Evolutionary conservation across 345 rosid species (phyloP), one percentile per base, ranked within the genome.

Genomic region (Corchorus capsularis): DNA sequence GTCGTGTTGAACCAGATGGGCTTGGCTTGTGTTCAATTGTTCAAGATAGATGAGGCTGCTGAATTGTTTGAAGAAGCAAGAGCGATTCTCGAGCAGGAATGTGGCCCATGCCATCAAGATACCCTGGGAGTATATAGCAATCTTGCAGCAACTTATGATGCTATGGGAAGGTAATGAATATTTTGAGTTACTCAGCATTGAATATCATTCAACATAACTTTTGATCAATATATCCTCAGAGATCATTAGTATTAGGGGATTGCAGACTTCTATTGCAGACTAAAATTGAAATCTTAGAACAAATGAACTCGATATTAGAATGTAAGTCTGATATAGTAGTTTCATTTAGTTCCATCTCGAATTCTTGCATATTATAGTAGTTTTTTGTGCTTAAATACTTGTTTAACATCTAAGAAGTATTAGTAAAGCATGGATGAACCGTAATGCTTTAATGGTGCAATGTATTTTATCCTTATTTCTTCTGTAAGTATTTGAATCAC

Each of bases 1-100:
- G 98, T 96, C 67, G 91, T 94, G 60, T 75, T 96, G 87, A 96
- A 96, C 89, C 99, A 96, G 87, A 96, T 96, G 99, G 99, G 98
- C 35, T 84, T 96, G 85, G 93, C 98, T n/a, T 94, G 97, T 78
- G 97, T 96, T 27, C 99, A 92, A 79, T 82, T 96, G 78, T 96
- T 96, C 88, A 94, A 94, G 88, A 94, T 96, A 11, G 98, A 96
- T 9, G 98, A 96, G 83, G 98, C 99, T 35, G 89, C 90, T 22
- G 98, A 94, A 77, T 86, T 92, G 76, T 96, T 96, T 78, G 97
- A 94, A 85, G 98, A 94, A 84, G 97, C 99, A 6, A 91, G 96
- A 81, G 84, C 71, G 3, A 88, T 96, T 78, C 88, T 96, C 62
- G 99, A 96, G 79, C 92, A 86, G 80, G 99, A 96, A 80, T 86